phyloP scores from a whole-genome alignment of 192 early-diverging fungal species.

The Phlyctochytrium planicorne region DNA sequence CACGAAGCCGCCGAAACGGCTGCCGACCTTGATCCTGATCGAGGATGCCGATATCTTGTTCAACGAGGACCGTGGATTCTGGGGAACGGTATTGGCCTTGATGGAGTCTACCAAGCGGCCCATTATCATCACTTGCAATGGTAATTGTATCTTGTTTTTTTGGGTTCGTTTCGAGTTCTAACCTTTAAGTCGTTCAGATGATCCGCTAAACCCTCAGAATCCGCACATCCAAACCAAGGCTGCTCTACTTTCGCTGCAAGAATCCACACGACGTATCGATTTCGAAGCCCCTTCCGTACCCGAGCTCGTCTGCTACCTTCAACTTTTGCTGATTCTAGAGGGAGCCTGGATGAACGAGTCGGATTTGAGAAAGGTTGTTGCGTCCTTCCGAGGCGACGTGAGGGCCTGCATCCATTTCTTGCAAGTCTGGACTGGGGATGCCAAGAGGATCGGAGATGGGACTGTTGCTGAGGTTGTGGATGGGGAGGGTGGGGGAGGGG shows the following conservation, averaged over 20 bases:
- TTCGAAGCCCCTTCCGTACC: conserved; percentile 3
- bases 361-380: not conserved
- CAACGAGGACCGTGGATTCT: conserved; percentile 79
- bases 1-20: no score
- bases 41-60: conserved; percentile 82
- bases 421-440: not conserved
- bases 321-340: conserved; percentile 10
- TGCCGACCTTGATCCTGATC: conserved; percentile 73
- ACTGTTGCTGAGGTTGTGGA: not conserved
- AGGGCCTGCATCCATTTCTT: not conserved
- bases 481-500: not conserved
- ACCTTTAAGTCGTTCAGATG: conserved; percentile 10
- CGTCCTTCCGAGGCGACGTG: conserved; percentile 6
- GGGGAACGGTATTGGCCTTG: conserved; percentile 67
- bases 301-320: conserved; percentile 22
- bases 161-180: not conserved
- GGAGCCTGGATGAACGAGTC: conserved; percentile 12
- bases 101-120: conserved; percentile 72
- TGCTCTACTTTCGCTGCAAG: not conserved
- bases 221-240: not conserved
- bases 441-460: not conserved
- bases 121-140: conserved; percentile 79
- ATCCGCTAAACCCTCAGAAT: conserved; percentile 15
- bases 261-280: conserved; percentile 1
- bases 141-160: conserved; percentile 15